Evolutionary conservation across 1,139 yeast species (phyloP).

Genomic region (Yamadazyma dendronema): DNA sequence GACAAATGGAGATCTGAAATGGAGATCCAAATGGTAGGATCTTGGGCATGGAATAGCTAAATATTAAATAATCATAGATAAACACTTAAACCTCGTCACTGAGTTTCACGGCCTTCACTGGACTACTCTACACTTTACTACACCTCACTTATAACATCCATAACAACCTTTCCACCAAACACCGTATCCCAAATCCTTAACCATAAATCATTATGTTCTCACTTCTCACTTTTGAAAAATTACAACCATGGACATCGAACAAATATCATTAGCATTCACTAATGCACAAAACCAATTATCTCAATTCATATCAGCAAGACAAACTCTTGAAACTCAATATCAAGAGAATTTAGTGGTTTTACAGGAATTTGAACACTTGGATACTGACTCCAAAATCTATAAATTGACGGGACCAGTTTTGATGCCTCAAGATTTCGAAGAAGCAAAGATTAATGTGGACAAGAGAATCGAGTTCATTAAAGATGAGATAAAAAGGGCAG

Average conservation of each 20-base stretch:
- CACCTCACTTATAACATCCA: too few relatives aligned
- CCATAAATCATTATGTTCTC: too few relatives aligned
- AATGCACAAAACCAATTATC: slow-evolving; percentile 33
- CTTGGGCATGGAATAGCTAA: too few relatives aligned
- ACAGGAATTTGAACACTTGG: slow-evolving; percentile 66
- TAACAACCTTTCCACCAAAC: too few relatives aligned
- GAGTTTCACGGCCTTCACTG: too few relatives aligned
- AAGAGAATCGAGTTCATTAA: slow-evolving; percentile 87
- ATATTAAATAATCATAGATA: too few relatives aligned
- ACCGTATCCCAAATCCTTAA: too few relatives aligned
- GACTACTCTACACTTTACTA: too few relatives aligned
- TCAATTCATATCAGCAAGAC: slow-evolving; percentile 59
- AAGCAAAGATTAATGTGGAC: slow-evolving; percentile 78
- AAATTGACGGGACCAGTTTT: slow-evolving; percentile 91
- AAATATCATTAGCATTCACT: slow-evolving; percentile 39
- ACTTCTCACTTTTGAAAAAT: too few relatives aligned
- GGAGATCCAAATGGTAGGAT: too few relatives aligned
- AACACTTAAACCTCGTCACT: too few relatives aligned
- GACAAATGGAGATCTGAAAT: too few relatives aligned
- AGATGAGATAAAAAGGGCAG: slow-evolving; percentile 71
- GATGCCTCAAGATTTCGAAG: slow-evolving; percentile 80
- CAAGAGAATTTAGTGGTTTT: slow-evolving; percentile 94
- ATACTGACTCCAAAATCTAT: slow-evolving; percentile 67
- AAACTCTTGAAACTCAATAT: slow-evolving; percentile 70
- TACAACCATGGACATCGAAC: slow-evolving; percentile 34